Percentiles rank a stretch among this genome's conserved stretches.
Conservation (phyloP, 1,139 yeast genomes). For the Sugiyamaella pinicola region DNA sequence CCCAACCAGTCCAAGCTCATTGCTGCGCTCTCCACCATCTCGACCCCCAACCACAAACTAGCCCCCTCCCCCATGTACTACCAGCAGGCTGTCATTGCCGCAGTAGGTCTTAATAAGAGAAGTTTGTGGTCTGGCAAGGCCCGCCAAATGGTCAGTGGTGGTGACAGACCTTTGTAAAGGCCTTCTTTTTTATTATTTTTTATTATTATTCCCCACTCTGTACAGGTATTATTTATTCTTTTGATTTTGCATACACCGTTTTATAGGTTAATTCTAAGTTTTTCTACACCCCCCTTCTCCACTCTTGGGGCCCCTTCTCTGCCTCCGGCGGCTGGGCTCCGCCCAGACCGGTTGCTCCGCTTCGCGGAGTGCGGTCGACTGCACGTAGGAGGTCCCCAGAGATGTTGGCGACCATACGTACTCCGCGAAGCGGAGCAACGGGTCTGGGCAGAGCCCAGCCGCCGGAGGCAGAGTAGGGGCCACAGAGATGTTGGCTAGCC, state of each 20-base stretch:
- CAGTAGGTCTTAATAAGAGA: slow-evolving; percentile 47
- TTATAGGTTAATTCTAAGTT: slow-evolving; percentile 2
- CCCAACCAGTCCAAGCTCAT: slow-evolving; percentile 23
- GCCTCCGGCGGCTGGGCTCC: slow-evolving; percentile 6
- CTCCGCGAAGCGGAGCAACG: not conserved
- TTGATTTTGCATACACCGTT: slow-evolving; percentile 11
- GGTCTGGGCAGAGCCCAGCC: not conserved
- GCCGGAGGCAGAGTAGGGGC: not conserved
- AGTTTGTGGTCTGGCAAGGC: slow-evolving; percentile 55
- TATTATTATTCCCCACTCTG: slow-evolving; percentile 12
- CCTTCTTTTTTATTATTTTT: slow-evolving; percentile 16
- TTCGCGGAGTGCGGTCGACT: not conserved
- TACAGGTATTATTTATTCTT: slow-evolving; percentile 15
- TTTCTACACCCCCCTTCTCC: no score
- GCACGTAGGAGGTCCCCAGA: no score
- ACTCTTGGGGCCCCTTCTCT: not conserved
- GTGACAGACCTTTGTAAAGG: slow-evolving; percentile 20
- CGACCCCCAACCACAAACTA: slow-evolving; percentile 20
- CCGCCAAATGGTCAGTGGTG: slow-evolving; percentile 53
- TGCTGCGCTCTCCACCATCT: slow-evolving; percentile 29
- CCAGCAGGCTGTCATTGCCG: slow-evolving; percentile 38
- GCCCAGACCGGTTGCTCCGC: slow-evolving; percentile 2
- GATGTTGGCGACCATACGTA: no score
- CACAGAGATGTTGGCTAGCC: no score
- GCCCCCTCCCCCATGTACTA: slow-evolving; percentile 24